Evolutionary conservation across 805 yeast genomes (phyloP), one percentile per base, ranked within the genome.

Genomic region (Starmerella floricola): DNA sequence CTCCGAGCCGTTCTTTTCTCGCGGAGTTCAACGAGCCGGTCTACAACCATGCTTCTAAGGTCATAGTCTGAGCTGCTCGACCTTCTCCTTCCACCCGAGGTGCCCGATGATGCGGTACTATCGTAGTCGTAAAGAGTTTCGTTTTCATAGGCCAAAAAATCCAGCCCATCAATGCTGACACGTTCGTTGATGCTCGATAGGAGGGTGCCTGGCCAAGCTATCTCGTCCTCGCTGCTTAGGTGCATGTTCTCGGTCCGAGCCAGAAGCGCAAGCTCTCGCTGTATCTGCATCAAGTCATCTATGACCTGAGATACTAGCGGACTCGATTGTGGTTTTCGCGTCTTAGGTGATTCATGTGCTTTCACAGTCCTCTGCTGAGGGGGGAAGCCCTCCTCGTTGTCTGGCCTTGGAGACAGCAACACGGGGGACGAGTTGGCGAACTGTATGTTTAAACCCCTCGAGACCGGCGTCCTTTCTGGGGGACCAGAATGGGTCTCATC

Each of bases 201-300:
- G 3, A 28, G 16, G 12, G 5, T 10, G 27, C 30, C 21, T 3
- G n/a, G 27, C 4, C 27, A 19, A 4, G 12, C 11, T 21, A 27
- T 3, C 20, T 8, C 10, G 19, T 12, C 35, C 6, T 18, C 13
- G 10, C 8, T 15, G 15, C 21, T 32, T 6, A 42, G 26, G 13
- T 33, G 37, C 12, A 58, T 58, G 40, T 57, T 57, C 27, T 54
- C 57, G 5, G 53, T 36, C 12, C 61, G 54, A 6, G 61, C 61
- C 11, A 55, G 42, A 36, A 36, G 49, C 34, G 47, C 49, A 4
- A 57, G 43, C 39, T 51, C 49, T 16, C 49, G 52, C 42, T 55
- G 61, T 4, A 56, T 10, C 42, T 40, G 27, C 55, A 54, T 42
- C 53, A 54, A 26, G 51, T 51, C 41, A 40, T 18, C 15, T 15